These are phyloP conservation scores for Lavandula angustifolia DNA, from an alignment of 257 asterid species.

Conservation along the genomic window DNA sequence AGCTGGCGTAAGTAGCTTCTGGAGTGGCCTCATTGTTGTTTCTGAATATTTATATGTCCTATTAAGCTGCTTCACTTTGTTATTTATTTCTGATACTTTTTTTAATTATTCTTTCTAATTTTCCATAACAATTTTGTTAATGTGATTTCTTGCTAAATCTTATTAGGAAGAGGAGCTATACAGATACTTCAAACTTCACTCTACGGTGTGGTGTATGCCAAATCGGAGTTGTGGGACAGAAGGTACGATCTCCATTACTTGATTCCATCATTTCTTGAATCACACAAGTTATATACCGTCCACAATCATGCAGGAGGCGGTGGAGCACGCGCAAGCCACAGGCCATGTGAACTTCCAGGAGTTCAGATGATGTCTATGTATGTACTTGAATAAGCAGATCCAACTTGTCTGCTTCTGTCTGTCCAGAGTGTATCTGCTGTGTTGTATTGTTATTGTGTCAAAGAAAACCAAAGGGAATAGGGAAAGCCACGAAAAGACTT, in stretches of 20 bases:
- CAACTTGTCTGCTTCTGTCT: not conserved
- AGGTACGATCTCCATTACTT: conserved; percentile 47
- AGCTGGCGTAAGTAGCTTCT: no score
- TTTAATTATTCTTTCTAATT: no score
- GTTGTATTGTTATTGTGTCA: not conserved
- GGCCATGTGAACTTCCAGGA: conserved; percentile 97
- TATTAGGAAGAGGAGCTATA: conserved; percentile 86
- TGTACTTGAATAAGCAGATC: not conserved
- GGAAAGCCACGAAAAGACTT: no score
- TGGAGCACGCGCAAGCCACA: conserved; percentile 88
- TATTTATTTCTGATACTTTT: no score
- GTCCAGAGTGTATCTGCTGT: not conserved
- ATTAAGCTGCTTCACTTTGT: not conserved
- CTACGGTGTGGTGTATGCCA: conserved; percentile 93
- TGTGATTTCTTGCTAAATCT: conserved; percentile 1
- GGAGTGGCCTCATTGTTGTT: not conserved
- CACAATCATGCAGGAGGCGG: conserved; percentile 69
- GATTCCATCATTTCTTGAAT: not conserved
- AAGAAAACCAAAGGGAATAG: no score
- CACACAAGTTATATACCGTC: not conserved
- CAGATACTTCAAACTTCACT: conserved; percentile 91
- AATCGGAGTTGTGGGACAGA: conserved; percentile 85
- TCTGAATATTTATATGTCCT: not conserved
- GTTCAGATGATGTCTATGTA: conserved; percentile 44
- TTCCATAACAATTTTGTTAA: not conserved